Evolutionary conservation across 2,329 filamentous ascomycete species (phyloP).

Genomic region (Biscogniauxia mediterranea): DNA sequence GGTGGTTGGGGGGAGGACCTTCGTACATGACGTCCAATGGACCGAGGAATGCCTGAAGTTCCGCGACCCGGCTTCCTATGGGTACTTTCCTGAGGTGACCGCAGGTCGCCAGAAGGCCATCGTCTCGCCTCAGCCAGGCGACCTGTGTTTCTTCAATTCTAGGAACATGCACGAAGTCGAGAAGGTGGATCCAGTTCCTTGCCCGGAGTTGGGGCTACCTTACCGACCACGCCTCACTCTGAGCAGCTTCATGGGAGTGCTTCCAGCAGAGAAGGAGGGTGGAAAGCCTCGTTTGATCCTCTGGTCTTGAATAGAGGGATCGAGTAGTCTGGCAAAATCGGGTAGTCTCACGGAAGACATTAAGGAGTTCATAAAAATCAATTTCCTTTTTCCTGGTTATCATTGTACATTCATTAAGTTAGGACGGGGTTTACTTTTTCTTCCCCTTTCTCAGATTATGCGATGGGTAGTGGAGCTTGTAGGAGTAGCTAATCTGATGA

Average conservation of each 20-base stretch:
- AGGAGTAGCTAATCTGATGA: too few species aligned
- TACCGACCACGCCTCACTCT: not conserved
- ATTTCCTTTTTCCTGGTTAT: too few species aligned
- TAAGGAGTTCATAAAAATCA: too few species aligned
- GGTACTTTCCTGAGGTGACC: not conserved
- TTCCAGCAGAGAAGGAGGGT: not conserved
- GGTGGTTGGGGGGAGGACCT: not conserved
- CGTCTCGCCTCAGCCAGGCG: not conserved
- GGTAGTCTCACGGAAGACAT: too few species aligned
- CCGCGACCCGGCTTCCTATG: not conserved
- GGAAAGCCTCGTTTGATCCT: not conserved
- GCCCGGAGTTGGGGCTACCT: too few species aligned
- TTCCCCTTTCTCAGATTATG: too few species aligned
- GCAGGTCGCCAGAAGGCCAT: not conserved
- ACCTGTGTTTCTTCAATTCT: not conserved
- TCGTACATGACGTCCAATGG: not conserved
- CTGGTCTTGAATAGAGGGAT: not conserved
- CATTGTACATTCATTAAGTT: too few species aligned
- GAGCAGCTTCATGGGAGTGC: not conserved
- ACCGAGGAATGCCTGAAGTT: not conserved
- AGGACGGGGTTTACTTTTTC: too few species aligned
- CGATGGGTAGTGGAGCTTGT: too few species aligned
- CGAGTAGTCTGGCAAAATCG: too few species aligned
- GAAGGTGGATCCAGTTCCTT: not conserved
- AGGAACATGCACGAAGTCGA: constrained; percentile 1